phyloP scores from a whole-genome alignment of 345 rosid genomes.

The Angophora floribunda region DNA sequence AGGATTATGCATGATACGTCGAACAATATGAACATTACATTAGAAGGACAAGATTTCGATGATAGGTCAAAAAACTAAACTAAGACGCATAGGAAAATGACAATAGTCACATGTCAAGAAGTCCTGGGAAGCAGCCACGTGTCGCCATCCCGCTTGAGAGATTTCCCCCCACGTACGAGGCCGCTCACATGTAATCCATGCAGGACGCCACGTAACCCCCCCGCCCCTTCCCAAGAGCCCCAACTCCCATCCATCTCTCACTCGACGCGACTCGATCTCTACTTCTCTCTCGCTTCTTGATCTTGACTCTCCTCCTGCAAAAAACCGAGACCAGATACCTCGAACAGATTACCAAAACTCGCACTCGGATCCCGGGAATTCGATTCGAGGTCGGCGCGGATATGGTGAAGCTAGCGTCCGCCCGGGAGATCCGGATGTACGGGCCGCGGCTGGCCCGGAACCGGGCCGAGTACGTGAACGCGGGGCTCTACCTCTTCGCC shows the following conservation, averaged over 20 bases:
- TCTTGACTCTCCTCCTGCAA: not conserved
- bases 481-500: constrained; percentile 64
- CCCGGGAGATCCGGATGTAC: constrained; percentile 62
- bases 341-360: not conserved
- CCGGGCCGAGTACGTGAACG: constrained; percentile 71
- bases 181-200: constrained; percentile 14
- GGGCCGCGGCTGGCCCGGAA: constrained; percentile 43
- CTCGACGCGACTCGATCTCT: not conserved
- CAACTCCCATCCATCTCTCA: not conserved
- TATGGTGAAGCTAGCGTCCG: constrained; percentile 84
- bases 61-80: not conserved
- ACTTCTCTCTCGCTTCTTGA: not conserved
- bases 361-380: not conserved
- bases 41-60: not conserved
- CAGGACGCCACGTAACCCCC: constrained; percentile 33
- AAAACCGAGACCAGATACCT: too few relatives aligned
- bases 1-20: not conserved
- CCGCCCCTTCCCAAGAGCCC: not conserved
- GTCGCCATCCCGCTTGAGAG: not conserved
- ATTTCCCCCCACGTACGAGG: not conserved
- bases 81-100: too few relatives aligned
- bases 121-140: not conserved
- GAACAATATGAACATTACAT: not conserved
- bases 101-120: not conserved
- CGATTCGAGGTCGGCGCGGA: not conserved